Evolutionary conservation across 2,329 filamentous ascomycete genomes (phyloP).

Genomic region (Penicillium sp.): DNA sequence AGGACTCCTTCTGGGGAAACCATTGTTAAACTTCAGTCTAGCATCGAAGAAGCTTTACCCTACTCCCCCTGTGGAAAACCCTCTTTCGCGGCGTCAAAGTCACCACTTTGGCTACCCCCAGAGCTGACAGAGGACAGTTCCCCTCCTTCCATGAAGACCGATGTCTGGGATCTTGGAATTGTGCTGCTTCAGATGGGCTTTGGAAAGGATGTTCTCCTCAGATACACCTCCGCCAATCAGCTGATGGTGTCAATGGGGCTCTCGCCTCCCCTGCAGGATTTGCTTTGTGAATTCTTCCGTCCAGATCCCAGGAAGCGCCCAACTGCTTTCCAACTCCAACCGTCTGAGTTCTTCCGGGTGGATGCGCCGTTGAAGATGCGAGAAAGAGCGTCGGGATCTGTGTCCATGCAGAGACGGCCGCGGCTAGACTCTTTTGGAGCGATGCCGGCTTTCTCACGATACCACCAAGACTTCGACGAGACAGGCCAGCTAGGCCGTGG

Average conservation of each 20-base stretch:
- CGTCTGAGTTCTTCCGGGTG: constrained; percentile 49
- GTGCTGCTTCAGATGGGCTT: constrained; percentile 93
- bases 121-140: constrained; percentile 65
- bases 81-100: constrained; percentile 60
- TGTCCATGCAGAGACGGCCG: constrained; percentile 49
- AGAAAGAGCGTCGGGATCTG: constrained; percentile 45
- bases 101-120: constrained; percentile 78
- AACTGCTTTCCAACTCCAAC: constrained; percentile 71
- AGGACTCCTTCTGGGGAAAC: constrained; percentile 67
- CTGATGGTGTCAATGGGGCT: constrained; percentile 69
- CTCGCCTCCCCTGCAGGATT: constrained; percentile 72
- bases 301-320: constrained; percentile 79
- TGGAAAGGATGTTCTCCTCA: constrained; percentile 71
- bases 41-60: constrained; percentile 52
- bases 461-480: constrained; percentile 85
- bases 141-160: constrained; percentile 67
- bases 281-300: constrained; percentile 81
- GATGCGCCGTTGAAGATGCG: constrained; percentile 39
- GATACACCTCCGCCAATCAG: constrained; percentile 74
- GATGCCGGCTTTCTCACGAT: constrained; percentile 64
- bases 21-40: constrained; percentile 54
- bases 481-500: constrained; percentile 86
- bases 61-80: constrained; percentile 45
- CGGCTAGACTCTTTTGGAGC: constrained; percentile 63
- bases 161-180: constrained; percentile 93